Conservation (phyloP, 352 stramenopile genomes). For the Globisporangium apiculatum region DNA sequence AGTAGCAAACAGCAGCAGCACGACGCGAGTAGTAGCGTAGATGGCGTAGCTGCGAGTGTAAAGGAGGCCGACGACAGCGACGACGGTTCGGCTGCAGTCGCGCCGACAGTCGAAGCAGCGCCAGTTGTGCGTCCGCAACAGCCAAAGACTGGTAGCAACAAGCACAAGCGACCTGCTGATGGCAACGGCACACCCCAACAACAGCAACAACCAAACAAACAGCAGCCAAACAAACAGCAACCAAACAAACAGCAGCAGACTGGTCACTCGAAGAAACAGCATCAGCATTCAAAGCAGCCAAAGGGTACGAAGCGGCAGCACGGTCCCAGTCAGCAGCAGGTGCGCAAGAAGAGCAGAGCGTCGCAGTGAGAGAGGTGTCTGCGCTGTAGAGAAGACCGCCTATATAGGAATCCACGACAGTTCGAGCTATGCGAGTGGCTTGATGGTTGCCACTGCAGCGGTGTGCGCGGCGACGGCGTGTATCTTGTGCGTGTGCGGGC, state of each 20-base stretch:
- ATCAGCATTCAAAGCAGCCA: not conserved
- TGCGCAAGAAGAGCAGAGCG: not conserved
- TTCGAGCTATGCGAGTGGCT: too few species aligned
- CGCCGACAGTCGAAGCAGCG: not conserved
- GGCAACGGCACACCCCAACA: not conserved
- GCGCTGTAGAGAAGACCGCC: too few species aligned
- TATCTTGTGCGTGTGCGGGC: too few species aligned
- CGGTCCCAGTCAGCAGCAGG: not conserved
- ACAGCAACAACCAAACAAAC: not conserved
- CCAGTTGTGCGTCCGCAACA: too few species aligned
- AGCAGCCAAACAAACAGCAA: constrained; percentile 1
- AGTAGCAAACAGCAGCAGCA: not conserved
- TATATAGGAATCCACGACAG: too few species aligned
- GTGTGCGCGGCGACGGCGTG: too few species aligned
- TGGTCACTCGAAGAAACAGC: constrained; percentile 2
- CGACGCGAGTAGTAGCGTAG: not conserved
- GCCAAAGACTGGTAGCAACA: too few species aligned
- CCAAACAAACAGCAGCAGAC: constrained; percentile 2
- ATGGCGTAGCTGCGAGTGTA: not conserved
- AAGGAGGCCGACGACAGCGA: constrained; percentile 1
- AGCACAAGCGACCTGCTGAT: too few species aligned
- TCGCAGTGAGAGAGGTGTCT: too few species aligned
- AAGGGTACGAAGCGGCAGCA: constrained; percentile 3
- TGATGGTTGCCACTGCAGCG: too few species aligned
- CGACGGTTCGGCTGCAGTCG: not conserved